These are phyloP conservation scores for Chaetomium tenue DNA, from an alignment of 495 filamentous ascomycete genomes.

Conservation along the genomic window DNA sequence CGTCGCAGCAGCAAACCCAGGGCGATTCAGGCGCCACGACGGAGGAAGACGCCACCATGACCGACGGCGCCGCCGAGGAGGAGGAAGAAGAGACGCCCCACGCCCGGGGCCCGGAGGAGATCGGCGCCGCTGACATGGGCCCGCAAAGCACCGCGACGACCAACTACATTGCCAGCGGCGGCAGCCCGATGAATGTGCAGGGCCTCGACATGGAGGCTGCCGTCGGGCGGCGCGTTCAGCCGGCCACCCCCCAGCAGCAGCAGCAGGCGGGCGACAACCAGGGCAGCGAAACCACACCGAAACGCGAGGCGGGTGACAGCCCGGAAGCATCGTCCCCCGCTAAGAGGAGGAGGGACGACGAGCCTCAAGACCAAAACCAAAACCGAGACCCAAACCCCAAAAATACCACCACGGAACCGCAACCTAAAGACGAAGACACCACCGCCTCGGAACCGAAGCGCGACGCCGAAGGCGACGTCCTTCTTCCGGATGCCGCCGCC, in stretches of 20 bases:
- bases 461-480: constrained; percentile 13
- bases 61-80: constrained; percentile 36
- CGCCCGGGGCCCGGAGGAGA: constrained; percentile 73
- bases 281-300: constrained; percentile 21
- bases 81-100: constrained; percentile 69
- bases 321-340: constrained; percentile 35
- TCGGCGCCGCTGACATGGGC: constrained; percentile 85
- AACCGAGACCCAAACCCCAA: not conserved
- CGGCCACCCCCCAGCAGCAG: constrained; percentile 29
- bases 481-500: constrained; percentile 2
- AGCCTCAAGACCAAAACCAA: not conserved
- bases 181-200: constrained; percentile 38
- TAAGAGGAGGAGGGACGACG: constrained; percentile 35
- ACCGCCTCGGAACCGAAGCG: not conserved
- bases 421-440: not conserved
- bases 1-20: constrained; percentile 22
- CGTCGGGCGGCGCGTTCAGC: constrained; percentile 40
- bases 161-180: constrained; percentile 28
- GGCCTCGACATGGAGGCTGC: constrained; percentile 56
- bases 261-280: not conserved
- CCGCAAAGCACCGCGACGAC: constrained; percentile 55
- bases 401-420: not conserved
- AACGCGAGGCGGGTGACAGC: constrained; percentile 48
- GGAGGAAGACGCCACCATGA: constrained; percentile 38
- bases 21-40: constrained; percentile 27